Evolutionary conservation across 2,329 filamentous ascomycete species (phyloP), one percentile per base, ranked within the genome.

Genomic region (Botrytis fabae): DNA sequence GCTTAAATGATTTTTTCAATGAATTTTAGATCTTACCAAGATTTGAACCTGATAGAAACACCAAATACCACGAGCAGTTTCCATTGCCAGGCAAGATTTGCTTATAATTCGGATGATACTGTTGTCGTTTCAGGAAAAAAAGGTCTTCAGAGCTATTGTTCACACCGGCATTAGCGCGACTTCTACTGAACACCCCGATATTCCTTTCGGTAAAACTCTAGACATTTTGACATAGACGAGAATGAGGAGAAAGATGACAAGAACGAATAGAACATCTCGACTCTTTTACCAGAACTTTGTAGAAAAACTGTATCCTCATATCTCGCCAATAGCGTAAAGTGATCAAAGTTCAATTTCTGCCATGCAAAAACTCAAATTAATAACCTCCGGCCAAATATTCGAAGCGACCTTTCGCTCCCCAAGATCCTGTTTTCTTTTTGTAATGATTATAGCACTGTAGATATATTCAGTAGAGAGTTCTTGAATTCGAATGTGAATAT

Each of bases 251-350:
- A 16, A 44, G 16, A 44, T 0, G 10, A 16, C 9, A 44, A 16
- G 12, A 44, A 9, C 12, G 42, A 44, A n/a, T n/a, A n/a, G 0
- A 12, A 51, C 4, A n/a, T 25, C 1, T 51, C 5, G 12, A 51
- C 22, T 51, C 10, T 14, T 2, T 16, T 44, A 16, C 46, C 2
- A 51, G 44, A 12, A 28, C 28, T 12, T 25, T 25, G 12, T 4
- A 51, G 0, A 2, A 0, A 7, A n/a, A 14, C 5, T 51, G 10
- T n/a, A 14, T 16, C 12, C 14, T 14, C 42, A 44, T 14, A 44
- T n/a, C 4, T n/a, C 14, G 1, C 6, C 4, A 25, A 2, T 9
- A 9, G 20, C 12, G 25, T 14, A 6, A 5, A n/a, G 5, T 12
- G 22, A 5, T n/a, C 1, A 12, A 25, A 12, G 25, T 14, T 1